Conservation (phyloP, 2,329 filamentous ascomycete genomes). For the Claviceps capensis region DNA sequence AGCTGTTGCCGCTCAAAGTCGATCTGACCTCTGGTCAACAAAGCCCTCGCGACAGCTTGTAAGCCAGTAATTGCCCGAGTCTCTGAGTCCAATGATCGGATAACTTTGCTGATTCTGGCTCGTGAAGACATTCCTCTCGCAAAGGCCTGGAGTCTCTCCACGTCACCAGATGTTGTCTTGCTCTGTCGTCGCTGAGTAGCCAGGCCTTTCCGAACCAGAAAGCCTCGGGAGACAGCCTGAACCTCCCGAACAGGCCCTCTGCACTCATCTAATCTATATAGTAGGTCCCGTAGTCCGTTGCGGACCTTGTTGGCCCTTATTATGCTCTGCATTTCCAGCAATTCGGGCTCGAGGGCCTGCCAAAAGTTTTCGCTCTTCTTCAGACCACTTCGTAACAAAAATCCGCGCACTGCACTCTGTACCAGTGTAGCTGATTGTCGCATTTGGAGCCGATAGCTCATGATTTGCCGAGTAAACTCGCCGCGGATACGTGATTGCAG, state of each 20-base stretch:
- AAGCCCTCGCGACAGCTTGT: constrained; percentile 54
- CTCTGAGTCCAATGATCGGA: constrained; percentile 36
- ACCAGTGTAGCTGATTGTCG: constrained; percentile 62
- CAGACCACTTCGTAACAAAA: constrained; percentile 53
- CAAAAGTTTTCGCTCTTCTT: constrained; percentile 51
- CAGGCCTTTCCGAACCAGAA: constrained; percentile 46
- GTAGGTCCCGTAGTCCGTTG: constrained; percentile 40
- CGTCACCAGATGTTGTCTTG: constrained; percentile 33
- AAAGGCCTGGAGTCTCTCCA: constrained; percentile 49
- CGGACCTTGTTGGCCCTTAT: constrained; percentile 56
- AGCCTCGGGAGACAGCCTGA: constrained; percentile 53
- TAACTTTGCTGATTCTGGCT: constrained; percentile 38
- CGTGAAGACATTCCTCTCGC: constrained; percentile 54
- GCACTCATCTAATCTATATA: constrained; percentile 46
- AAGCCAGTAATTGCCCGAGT: constrained; percentile 37
- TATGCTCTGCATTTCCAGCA: constrained; percentile 72
- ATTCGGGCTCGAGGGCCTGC: constrained; percentile 55
- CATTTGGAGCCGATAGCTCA: constrained; percentile 74
- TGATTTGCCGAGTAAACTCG: constrained; percentile 73
- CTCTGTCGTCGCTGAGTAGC: constrained; percentile 42
- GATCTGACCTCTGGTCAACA: constrained; percentile 43
- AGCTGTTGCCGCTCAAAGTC: constrained; percentile 37
- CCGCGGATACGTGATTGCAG: constrained; percentile 80
- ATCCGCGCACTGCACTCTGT: constrained; percentile 67
- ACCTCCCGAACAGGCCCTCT: constrained; percentile 51